Conservation (phyloP, 371 early-diverging fungal species). For the Mortierella polycephala region DNA sequence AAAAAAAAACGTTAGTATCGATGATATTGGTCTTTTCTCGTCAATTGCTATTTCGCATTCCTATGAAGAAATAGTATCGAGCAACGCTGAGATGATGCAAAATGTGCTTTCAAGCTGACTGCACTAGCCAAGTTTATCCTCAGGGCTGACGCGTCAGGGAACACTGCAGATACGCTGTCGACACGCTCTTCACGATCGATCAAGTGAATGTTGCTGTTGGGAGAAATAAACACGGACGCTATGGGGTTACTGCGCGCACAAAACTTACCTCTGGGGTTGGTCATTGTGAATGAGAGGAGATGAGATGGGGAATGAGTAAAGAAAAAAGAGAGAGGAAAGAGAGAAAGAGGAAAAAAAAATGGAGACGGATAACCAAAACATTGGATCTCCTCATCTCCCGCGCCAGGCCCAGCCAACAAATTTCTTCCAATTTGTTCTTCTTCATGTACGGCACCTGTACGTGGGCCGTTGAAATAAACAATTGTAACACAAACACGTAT, state of each 20-base stretch:
- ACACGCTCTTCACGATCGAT: background rate
- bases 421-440: too few species aligned
- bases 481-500: too few species aligned
- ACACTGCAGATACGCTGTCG: too few species aligned
- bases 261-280: slow-evolving; percentile 3
- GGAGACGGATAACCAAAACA: too few species aligned
- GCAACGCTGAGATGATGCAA: too few species aligned
- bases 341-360: background rate
- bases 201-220: background rate
- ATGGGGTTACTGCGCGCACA: background rate
- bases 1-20: slow-evolving; percentile 62
- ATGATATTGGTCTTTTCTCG: background rate
- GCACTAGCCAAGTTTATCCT: too few species aligned
- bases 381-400: too few species aligned
- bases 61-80: background rate
- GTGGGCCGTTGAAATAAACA: too few species aligned
- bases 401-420: too few species aligned
- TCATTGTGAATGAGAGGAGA: slow-evolving; percentile 3
- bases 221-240: background rate
- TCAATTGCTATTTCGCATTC: background rate
- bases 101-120: too few species aligned
- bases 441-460: too few species aligned
- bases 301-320: background rate
- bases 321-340: background rate
- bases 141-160: too few species aligned